Percentiles rank a stretch among this genome's conserved stretches.
phyloP scores from a whole-genome alignment of 768 basidiomycete genomes.

The Boletus coccyginus region DNA sequence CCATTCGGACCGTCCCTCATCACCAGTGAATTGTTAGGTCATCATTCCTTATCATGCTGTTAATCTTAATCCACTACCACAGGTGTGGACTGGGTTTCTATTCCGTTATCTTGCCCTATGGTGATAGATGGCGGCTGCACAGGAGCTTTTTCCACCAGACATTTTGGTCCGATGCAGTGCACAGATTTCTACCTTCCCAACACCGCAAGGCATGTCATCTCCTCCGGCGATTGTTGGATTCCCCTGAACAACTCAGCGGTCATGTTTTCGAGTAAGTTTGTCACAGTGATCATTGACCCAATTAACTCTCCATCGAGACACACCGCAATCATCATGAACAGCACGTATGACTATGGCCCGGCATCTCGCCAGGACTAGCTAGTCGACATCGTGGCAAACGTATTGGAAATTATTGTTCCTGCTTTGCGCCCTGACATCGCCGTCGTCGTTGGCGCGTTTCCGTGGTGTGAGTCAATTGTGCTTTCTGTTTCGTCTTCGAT shows the following conservation, averaged over 20 bases:
- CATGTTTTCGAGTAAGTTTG: conserved; percentile 9
- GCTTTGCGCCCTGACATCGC: background rate
- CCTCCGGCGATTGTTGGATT: background rate
- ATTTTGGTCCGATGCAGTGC: background rate
- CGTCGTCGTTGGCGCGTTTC: background rate
- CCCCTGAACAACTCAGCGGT: background rate
- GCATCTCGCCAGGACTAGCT: conserved; percentile 5
- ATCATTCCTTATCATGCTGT: background rate
- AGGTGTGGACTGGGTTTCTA: conserved; percentile 3
- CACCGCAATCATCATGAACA: conserved; percentile 1
- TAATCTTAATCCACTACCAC: background rate
- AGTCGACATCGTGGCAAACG: background rate
- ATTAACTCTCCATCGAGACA: background rate
- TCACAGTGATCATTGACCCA: background rate
- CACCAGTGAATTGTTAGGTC: background rate
- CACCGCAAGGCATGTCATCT: conserved; percentile 4
- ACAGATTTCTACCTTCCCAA: background rate
- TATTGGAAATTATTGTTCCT: background rate
- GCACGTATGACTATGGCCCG: conserved; percentile 3
- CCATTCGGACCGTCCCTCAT: conserved; percentile 8
- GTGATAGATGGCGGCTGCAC: conserved; percentile 14
- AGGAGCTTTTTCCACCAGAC: conserved; percentile 13
- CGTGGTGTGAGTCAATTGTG: background rate
- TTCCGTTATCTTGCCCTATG: background rate
- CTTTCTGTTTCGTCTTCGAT: background rate